Evolutionary conservation across 371 early-diverging fungal species (phyloP), one percentile per base, ranked within the genome.

Genomic region (Mitosporidium daphniae): DNA sequence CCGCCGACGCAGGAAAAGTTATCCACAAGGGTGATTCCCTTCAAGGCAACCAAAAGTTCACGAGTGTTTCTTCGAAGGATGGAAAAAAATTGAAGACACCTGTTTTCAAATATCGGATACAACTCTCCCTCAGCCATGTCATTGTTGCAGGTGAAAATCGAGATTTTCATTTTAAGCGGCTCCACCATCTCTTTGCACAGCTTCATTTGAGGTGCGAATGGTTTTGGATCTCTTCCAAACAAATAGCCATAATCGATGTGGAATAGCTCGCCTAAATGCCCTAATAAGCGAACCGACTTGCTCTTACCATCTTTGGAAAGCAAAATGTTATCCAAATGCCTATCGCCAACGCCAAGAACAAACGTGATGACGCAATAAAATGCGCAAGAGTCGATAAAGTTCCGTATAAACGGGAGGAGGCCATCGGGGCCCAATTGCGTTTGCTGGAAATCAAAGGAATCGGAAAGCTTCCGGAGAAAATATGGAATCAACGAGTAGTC

Each of bases 221-320:
- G 86, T 37, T 89, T 89, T 0, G 95, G 91, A 39, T 89, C 91
- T 26, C 80, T 53, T 1, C 95, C 91, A 1, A 89, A 57, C 19
- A 89, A 75, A 42, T 71, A 91, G 5, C 84, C 78, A 56, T 78
- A 94, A 42, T 94, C 95, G 17, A 94, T 67, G 39, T 94, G 91
- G 46, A 91, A 80, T 18, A 94, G 42, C 22, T 68, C 22, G 10
- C 31, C 31, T n/a, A n/a, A n/a, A n/a, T 52, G 2, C 82, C 66
- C 57, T 36, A 8, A 11, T 8, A 5, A 21, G n/a, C 15, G 14
- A 9, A 26, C 17, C 14, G 27, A 7, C 16, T 25, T 13, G 4
- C 27, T 15, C 10, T 28, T 3, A 57, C 69, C 89, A 26, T 61
- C 53, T 14, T 59, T 55, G 0, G 80, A 67, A 14, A 94, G 40